Conservation (phyloP, 179 eudicot species). For the Spergularia azorica region DNA sequence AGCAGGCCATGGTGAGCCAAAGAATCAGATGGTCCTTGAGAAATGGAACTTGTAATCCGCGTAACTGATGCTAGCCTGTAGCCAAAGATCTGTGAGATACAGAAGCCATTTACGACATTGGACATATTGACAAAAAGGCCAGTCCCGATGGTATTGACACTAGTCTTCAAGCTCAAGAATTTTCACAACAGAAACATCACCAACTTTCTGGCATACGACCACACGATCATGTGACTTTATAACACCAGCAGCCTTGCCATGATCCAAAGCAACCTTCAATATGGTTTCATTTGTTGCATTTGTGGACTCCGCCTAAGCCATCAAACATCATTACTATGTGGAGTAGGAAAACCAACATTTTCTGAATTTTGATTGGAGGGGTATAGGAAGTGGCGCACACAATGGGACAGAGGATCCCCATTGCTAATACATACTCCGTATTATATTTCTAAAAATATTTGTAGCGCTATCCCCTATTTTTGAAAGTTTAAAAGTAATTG, state of each 20-base stretch:
- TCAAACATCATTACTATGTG: not conserved
- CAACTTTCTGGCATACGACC: constrained; percentile 83
- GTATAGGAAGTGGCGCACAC: too few relatives aligned
- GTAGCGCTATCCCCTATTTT: too few relatives aligned
- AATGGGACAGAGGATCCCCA: too few relatives aligned
- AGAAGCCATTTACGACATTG: not conserved
- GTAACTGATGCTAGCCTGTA: not conserved
- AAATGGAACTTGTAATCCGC: not conserved
- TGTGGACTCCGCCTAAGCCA: constrained; percentile 64
- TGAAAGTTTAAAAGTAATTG: too few relatives aligned
- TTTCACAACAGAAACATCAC: constrained; percentile 78
- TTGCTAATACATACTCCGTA: too few relatives aligned
- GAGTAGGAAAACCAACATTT: not conserved
- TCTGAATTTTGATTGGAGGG: too few relatives aligned
- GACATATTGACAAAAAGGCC: not conserved
- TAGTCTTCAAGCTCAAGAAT: constrained; percentile 80
- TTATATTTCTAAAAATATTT: too few relatives aligned
- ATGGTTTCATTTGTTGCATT: constrained; percentile 69
- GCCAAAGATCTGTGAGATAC: not conserved
- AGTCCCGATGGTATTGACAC: constrained; percentile 3
- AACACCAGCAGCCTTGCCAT: constrained; percentile 70
- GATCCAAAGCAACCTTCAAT: constrained; percentile 70
- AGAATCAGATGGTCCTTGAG: not conserved
- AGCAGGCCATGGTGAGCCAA: not conserved
- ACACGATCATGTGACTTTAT: constrained; percentile 78